Conservation (phyloP, 2,329 filamentous ascomycete species). For the Didymella pinodella region DNA sequence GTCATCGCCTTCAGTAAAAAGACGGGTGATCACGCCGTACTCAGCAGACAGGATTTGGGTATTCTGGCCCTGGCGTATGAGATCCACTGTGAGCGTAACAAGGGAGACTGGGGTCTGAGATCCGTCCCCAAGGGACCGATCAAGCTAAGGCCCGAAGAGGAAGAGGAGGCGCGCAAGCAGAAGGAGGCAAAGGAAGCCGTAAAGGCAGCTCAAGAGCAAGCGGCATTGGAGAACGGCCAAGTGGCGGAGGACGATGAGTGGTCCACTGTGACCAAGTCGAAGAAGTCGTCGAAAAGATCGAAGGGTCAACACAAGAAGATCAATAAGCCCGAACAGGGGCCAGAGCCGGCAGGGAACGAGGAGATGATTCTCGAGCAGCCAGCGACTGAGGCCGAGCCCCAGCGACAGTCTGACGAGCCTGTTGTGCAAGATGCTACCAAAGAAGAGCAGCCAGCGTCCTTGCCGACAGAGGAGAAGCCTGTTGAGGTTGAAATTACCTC, state of each 20-base stretch:
- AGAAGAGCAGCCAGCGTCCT: slow-evolving; percentile 13
- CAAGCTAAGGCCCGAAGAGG: slow-evolving; percentile 61
- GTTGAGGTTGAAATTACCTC: slow-evolving; percentile 15
- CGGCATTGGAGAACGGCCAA: slow-evolving; percentile 5
- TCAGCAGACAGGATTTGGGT: slow-evolving; percentile 89
- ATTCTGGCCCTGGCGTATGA: slow-evolving; percentile 92
- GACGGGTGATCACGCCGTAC: slow-evolving; percentile 86
- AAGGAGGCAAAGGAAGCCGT: slow-evolving; percentile 29
- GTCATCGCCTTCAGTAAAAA: slow-evolving; percentile 85
- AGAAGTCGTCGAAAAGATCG: slow-evolving; percentile 23
- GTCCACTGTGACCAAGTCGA: slow-evolving; percentile 20
- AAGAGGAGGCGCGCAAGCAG: slow-evolving; percentile 30
- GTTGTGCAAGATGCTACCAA: slow-evolving; percentile 9
- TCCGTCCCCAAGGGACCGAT: slow-evolving; percentile 80
- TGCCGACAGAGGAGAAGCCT: slow-evolving; percentile 13
- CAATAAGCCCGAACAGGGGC: slow-evolving; percentile 7
- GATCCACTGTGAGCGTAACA: slow-evolving; percentile 88
- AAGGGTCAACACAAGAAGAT: slow-evolving; percentile 22
- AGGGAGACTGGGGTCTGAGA: slow-evolving; percentile 86
- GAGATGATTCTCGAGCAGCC: slow-evolving; percentile 13
- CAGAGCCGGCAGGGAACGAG: slow-evolving; percentile 2
- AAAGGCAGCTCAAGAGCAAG: slow-evolving; percentile 21
- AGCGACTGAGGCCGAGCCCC: slow-evolving; percentile 18
- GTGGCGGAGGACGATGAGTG: slow-evolving; percentile 22
- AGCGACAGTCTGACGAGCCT: slow-evolving; percentile 24